phyloP scores from a whole-genome alignment of 805 yeast genomes.

The Saturnispora bothae region DNA sequence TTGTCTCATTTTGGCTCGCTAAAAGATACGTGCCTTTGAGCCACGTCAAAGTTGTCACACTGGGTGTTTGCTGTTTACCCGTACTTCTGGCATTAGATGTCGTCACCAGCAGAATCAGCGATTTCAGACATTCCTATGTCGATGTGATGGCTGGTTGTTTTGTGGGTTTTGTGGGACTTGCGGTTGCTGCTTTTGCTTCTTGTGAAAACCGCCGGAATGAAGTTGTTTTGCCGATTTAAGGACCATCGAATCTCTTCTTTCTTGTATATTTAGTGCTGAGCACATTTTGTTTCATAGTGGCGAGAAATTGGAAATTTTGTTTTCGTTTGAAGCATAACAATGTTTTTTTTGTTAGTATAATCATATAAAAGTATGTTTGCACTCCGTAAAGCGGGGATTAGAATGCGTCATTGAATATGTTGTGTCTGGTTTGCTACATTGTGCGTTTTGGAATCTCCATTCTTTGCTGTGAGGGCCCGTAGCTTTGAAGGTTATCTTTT shows the following conservation, averaged over 20 bases:
- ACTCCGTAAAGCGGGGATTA: too few species aligned
- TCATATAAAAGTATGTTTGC: too few species aligned
- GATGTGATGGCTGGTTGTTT: constrained; percentile 65
- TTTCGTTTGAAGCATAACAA: too few species aligned
- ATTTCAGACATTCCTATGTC: constrained; percentile 81
- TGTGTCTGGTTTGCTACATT: too few species aligned
- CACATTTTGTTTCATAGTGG: too few species aligned
- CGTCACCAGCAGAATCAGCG: constrained; percentile 60
- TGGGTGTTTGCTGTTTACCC: constrained; percentile 31
- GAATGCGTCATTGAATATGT: too few species aligned
- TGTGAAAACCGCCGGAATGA: neutral
- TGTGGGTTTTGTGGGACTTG: constrained; percentile 6
- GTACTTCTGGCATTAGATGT: constrained; percentile 11
- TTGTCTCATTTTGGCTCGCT: constrained; percentile 37
- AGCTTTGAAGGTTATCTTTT: too few species aligned
- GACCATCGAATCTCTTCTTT: too few species aligned
- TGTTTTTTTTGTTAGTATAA: too few species aligned
- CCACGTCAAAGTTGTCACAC: neutral
- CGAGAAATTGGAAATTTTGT: too few species aligned
- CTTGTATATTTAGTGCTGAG: neutral
- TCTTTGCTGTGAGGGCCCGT: too few species aligned
- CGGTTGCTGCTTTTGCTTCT: neutral
- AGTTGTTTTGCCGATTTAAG: neutral
- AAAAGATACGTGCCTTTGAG: constrained; percentile 3
- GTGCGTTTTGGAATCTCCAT: too few species aligned